These are phyloP conservation scores for Ampelocalamus luodianensis DNA, from an alignment of 176 grass and related monocot genomes.

Conservation along the genomic window DNA sequence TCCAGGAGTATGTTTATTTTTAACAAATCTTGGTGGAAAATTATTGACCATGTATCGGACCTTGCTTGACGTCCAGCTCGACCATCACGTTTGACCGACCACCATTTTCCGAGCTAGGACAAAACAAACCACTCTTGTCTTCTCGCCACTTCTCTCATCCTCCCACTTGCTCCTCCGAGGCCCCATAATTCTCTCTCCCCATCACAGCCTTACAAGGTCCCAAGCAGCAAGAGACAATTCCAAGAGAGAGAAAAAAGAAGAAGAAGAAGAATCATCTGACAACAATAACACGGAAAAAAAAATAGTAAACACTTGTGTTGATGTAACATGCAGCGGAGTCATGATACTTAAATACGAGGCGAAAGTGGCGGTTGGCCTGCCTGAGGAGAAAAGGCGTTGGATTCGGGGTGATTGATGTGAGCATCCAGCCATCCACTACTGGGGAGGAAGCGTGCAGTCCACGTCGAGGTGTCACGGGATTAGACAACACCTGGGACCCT, in stretches of 20 bases:
- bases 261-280: neutral
- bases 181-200: no score
- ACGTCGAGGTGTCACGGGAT: conserved; percentile 47
- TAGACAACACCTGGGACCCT: conserved; percentile 43
- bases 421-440: conserved; percentile 31
- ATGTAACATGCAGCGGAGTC: neutral
- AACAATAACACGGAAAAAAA: neutral
- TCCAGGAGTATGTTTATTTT: neutral
- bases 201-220: conserved; percentile 1
- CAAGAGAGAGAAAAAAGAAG: neutral
- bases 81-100: conserved; percentile 48
- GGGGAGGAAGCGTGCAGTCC: conserved; percentile 50
- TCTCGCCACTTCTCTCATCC: conserved; percentile 29
- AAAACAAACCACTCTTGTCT: conserved; percentile 47
- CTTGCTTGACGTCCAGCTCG: conserved; percentile 34
- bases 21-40: conserved; percentile 5
- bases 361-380: conserved; percentile 57
- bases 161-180: conserved; percentile 22
- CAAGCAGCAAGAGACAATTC: conserved; percentile 39
- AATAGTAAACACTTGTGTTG: neutral
- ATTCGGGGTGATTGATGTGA: conserved; percentile 35
- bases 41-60: conserved; percentile 32
- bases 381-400: neutral
- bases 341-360: neutral
- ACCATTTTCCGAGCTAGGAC: neutral